Conservation (phyloP, 1,284 basidiomycete genomes). For the Sporisorium iseilematis-ciliati region DNA sequence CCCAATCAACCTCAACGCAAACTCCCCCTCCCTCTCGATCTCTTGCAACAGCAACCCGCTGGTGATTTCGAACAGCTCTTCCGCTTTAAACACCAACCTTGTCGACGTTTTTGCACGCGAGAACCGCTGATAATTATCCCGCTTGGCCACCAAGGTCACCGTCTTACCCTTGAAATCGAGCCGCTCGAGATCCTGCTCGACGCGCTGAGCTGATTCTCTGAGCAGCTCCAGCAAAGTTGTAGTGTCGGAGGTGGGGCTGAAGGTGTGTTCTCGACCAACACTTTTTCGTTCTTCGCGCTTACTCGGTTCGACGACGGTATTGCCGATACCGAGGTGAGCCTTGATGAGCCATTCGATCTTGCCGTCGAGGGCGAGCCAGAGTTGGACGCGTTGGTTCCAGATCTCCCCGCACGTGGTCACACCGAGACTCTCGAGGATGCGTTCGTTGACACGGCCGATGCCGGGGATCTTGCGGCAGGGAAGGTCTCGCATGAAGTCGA, state of each 20-base stretch:
- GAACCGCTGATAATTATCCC: conserved; percentile 63
- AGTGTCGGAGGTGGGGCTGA: conserved; percentile 58
- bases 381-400: conserved; percentile 60
- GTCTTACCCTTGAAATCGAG: conserved; percentile 62
- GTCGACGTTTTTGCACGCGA: conserved; percentile 52
- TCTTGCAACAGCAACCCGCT: conserved; percentile 52
- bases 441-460: conserved; percentile 66
- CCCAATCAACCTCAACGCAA: conserved; percentile 62
- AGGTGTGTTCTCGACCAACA: conserved; percentile 67
- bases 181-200: conserved; percentile 58
- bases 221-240: conserved; percentile 48
- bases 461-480: conserved; percentile 66
- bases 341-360: conserved; percentile 62
- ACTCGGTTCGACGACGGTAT: conserved; percentile 58
- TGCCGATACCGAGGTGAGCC: conserved; percentile 61
- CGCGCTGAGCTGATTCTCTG: conserved; percentile 52
- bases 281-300: conserved; percentile 62
- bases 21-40: conserved; percentile 34
- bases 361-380: conserved; percentile 58
- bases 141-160: conserved; percentile 62
- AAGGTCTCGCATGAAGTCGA: conserved; percentile 62
- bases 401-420: conserved; percentile 65
- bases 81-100: conserved; percentile 34
- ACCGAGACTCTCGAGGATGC: conserved; percentile 60
- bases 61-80: conserved; percentile 59